phyloP scores from a whole-genome alignment of 768 basidiomycete species.

The Flagelloscypha sp. region DNA sequence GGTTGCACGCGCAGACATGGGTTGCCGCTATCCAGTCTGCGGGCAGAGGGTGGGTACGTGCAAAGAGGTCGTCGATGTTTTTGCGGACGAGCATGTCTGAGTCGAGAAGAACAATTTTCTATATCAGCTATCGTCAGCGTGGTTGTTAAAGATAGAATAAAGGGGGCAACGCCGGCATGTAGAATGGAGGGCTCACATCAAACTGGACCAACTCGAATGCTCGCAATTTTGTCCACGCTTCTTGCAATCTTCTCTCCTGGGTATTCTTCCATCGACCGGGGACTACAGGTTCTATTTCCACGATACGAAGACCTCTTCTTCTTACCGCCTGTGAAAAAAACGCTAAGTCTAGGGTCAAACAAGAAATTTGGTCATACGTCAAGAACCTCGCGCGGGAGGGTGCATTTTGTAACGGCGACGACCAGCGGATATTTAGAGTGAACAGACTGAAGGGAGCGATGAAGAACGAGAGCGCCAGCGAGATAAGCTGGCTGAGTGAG shows the following conservation, averaged over 20 bases:
- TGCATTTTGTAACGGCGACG: conserved; percentile 66
- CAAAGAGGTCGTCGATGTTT: conserved; percentile 76
- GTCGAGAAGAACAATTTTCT: conserved; percentile 79
- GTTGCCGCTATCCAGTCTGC: conserved; percentile 75
- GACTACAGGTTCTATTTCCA: conserved; percentile 18
- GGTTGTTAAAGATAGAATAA: neutral
- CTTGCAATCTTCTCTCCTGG: conserved; percentile 48
- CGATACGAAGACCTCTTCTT: conserved; percentile 26
- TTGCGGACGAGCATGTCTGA: conserved; percentile 78
- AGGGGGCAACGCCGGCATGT: neutral
- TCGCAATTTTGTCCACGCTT: conserved; percentile 69
- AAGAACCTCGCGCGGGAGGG: conserved; percentile 42
- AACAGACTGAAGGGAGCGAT: conserved; percentile 44
- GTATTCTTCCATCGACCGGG: conserved; percentile 10
- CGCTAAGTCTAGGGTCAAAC: no score
- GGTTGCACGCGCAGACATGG: conserved; percentile 94
- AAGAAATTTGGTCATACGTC: no score
- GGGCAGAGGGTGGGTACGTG: conserved; percentile 37
- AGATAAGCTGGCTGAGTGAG: conserved; percentile 44
- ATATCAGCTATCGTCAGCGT: conserved; percentile 6
- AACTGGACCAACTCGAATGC: conserved; percentile 63
- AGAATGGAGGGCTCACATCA: conserved; percentile 37
- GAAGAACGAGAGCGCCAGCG: conserved; percentile 52
- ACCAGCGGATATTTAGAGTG: conserved; percentile 67
- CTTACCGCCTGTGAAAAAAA: no score